A percentile compares a stretch with the other conserved stretches of the same genome.
Evolutionary conservation across 306 rosid genomes (phyloP).

Genomic region (Fragaria iinumae): DNA sequence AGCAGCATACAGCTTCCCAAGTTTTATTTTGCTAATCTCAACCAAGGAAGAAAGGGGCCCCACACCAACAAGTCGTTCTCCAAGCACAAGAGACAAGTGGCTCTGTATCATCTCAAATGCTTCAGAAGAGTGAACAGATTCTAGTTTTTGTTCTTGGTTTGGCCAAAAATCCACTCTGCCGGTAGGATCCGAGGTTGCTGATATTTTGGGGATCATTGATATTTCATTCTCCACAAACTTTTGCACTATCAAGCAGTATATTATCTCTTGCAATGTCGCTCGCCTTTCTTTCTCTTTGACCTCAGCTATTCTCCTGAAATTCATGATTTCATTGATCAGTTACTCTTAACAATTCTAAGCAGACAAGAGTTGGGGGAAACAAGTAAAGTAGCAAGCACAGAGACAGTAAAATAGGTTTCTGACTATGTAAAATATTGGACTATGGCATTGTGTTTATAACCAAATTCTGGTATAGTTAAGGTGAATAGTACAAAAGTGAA

Average conservation of each 20-base stretch:
- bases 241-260: constrained; percentile 69
- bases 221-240: constrained; percentile 64
- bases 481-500: not conserved
- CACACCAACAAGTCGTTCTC: constrained; percentile 69
- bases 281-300: constrained; percentile 77
- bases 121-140: constrained; percentile 78
- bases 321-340: constrained; percentile 22
- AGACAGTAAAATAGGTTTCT: not conserved
- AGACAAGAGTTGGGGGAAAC: constrained; percentile 19
- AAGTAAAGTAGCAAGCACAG: not conserved
- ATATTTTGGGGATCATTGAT: constrained; percentile 77
- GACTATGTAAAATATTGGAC: not conserved
- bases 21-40: constrained; percentile 85
- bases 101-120: constrained; percentile 92
- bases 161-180: constrained; percentile 88
- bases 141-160: constrained; percentile 83
- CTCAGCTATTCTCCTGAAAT: constrained; percentile 83
- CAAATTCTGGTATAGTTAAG: not conserved
- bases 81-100: constrained; percentile 77
- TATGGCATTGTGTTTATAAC: not conserved
- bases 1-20: constrained; percentile 96
- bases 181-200: constrained; percentile 59
- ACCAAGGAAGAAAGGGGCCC: constrained; percentile 72
- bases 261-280: constrained; percentile 66
- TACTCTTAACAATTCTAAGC: constrained; percentile 23